A percentile compares a stretch with the other conserved stretches of the same genome.
These are phyloP conservation scores for Trametes punicea DNA, from an alignment of 768 basidiomycete genomes.

Conservation along the genomic window DNA sequence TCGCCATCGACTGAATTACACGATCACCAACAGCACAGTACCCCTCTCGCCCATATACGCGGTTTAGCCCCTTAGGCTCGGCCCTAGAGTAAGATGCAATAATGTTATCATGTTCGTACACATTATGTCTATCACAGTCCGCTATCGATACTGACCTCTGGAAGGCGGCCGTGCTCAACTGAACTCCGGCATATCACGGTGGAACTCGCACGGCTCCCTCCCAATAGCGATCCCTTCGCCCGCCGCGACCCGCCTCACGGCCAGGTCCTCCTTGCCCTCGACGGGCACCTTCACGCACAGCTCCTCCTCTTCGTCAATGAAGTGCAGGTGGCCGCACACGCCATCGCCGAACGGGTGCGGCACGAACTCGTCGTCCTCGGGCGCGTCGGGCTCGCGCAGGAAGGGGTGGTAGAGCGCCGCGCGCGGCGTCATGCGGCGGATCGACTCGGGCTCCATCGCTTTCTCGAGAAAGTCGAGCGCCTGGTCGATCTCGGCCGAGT, in stretches of 20 bases:
- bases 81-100: too few relatives aligned
- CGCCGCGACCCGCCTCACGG: slow-evolving; percentile 21
- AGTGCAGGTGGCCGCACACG: slow-evolving; percentile 61
- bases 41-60: too few relatives aligned
- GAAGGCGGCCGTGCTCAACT: neutral
- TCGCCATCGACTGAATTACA: too few relatives aligned
- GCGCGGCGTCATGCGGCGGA: slow-evolving; percentile 71
- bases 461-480: slow-evolving; percentile 75
- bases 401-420: slow-evolving; percentile 80
- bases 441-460: slow-evolving; percentile 74
- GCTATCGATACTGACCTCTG: neutral
- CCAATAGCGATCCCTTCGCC: slow-evolving; percentile 35
- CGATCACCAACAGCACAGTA: too few relatives aligned
- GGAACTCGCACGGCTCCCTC: slow-evolving; percentile 33
- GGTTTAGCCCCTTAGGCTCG: too few relatives aligned
- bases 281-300: slow-evolving; percentile 45
- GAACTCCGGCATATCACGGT: slow-evolving; percentile 15
- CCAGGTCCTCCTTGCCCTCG: slow-evolving; percentile 29
- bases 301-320: slow-evolving; percentile 56
- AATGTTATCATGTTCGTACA: neutral
- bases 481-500: slow-evolving; percentile 53
- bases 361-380: slow-evolving; percentile 60
- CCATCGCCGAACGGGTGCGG: slow-evolving; percentile 71
- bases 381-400: slow-evolving; percentile 46
- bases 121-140: neutral